Conservation (phyloP, 2,329 filamentous ascomycete species). For the Leptographium lundbergii region DNA sequence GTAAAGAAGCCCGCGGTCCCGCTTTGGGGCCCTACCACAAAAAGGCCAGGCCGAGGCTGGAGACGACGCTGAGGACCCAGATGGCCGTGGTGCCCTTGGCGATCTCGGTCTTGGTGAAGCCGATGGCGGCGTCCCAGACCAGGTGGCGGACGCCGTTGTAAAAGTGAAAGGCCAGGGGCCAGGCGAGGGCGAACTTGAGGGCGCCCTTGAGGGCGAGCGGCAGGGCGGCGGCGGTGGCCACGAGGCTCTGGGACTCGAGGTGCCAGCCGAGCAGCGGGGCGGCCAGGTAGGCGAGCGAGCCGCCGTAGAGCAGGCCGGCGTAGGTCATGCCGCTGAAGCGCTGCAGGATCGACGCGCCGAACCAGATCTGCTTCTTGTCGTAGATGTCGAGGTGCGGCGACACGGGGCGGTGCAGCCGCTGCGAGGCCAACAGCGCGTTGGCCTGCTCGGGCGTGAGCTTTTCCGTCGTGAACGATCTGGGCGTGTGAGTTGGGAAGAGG, state of each 20-base stretch:
- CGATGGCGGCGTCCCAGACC: slow-evolving; percentile 35
- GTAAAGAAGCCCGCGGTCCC: no score
- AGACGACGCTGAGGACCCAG: slow-evolving; percentile 32
- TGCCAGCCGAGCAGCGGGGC: slow-evolving; percentile 60
- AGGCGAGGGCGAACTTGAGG: slow-evolving; percentile 42
- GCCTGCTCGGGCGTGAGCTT: slow-evolving; percentile 41
- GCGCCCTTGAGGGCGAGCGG: slow-evolving; percentile 46
- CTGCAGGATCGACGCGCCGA: slow-evolving; percentile 58
- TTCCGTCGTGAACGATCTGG: slow-evolving; percentile 42
- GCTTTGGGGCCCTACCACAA: slow-evolving; percentile 21
- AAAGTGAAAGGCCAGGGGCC: slow-evolving; percentile 47
- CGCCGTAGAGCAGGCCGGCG: slow-evolving; percentile 65
- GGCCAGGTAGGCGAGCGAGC: slow-evolving; percentile 67
- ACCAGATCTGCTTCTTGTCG: slow-evolving; percentile 75
- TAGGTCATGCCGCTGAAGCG: slow-evolving; percentile 71
- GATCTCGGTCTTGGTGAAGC: slow-evolving; percentile 36
- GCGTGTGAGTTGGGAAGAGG: background rate
- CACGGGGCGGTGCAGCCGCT: slow-evolving; percentile 71
- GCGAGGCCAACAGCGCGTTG: slow-evolving; percentile 58
- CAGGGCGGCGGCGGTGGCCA: slow-evolving; percentile 45
- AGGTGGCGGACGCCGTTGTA: slow-evolving; percentile 44
- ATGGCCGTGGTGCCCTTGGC: slow-evolving; percentile 32
- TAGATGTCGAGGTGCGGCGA: slow-evolving; percentile 81
- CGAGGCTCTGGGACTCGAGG: slow-evolving; percentile 46
- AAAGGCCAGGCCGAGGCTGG: slow-evolving; percentile 33